A percentile compares a stretch with the other conserved stretches of the same genome.
Conservation (phyloP, 2,329 filamentous ascomycete species). For the Sodiomyces alkalinus region DNA sequence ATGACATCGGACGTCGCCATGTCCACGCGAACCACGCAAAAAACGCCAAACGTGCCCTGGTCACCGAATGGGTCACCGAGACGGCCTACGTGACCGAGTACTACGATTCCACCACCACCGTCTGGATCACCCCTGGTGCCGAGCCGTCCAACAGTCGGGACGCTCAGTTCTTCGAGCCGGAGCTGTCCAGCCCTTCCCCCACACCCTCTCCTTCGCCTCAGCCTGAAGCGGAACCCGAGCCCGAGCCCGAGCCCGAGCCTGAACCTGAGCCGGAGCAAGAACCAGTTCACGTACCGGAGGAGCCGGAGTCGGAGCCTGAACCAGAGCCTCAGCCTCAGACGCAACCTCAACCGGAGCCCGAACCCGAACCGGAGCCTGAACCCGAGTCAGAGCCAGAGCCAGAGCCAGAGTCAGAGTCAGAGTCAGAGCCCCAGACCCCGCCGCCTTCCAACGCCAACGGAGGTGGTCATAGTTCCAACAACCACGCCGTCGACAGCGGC, state of each 20-base stretch:
- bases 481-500: slow-evolving; percentile 2
- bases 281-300: no score
- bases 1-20: slow-evolving; percentile 18
- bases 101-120: slow-evolving; percentile 32
- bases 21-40: slow-evolving; percentile 22
- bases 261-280: slow-evolving; percentile 4
- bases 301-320: slow-evolving; percentile 8
- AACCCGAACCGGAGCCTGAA: slow-evolving; percentile 6
- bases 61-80: slow-evolving; percentile 37
- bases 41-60: slow-evolving; percentile 20
- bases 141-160: slow-evolving; percentile 10
- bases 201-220: slow-evolving; percentile 10
- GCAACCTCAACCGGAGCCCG: slow-evolving; percentile 4
- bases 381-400: slow-evolving; percentile 1
- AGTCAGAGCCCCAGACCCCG: no score
- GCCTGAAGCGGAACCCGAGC: no score
- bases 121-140: slow-evolving; percentile 23
- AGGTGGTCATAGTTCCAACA: background rate
- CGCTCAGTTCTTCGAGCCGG: slow-evolving; percentile 16
- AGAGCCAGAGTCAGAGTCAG: background rate
- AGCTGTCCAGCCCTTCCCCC: slow-evolving; percentile 6
- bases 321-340: slow-evolving; percentile 6
- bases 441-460: no score
- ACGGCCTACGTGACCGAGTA: slow-evolving; percentile 29
- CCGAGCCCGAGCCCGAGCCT: slow-evolving; percentile 5